Conservation (phyloP, 352 stramenopile species). For the Aphanomyces astaci region DNA sequence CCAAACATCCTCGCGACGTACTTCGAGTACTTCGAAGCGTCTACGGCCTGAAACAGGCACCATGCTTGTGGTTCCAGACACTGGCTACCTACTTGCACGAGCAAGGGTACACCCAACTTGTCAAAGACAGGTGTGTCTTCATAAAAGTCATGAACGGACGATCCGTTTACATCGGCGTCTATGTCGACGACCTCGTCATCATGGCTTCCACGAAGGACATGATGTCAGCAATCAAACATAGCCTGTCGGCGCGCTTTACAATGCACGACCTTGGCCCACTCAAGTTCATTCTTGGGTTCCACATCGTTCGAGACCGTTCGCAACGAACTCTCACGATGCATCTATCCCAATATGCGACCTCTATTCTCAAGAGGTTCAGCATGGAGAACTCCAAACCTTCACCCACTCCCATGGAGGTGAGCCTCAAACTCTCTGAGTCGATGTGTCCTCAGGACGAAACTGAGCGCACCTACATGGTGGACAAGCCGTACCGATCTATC, state of each 20-base stretch:
- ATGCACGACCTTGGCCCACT: not conserved
- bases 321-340: not conserved
- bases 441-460: not conserved
- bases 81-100: no score
- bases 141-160: no score
- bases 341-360: not conserved
- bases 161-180: no score
- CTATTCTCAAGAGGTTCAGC: not conserved
- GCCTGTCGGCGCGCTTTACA: not conserved
- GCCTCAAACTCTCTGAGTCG: not conserved
- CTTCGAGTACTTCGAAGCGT: no score
- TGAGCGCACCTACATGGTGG: not conserved
- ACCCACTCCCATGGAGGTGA: not conserved
- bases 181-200: not conserved
- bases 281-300: not conserved
- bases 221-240: not conserved
- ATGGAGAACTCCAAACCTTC: not conserved
- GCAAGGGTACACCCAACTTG: no score
- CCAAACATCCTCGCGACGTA: no score
- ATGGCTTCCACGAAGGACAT: not conserved
- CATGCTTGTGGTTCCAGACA: no score
- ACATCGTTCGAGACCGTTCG: not conserved
- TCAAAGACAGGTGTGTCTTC: no score
- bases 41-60: no score
- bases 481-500: not conserved